A percentile compares a stretch with the other conserved stretches of the same genome.
phyloP scores from a whole-genome alignment of 495 filamentous ascomycete genomes.

The Penicillium arizonense region DNA sequence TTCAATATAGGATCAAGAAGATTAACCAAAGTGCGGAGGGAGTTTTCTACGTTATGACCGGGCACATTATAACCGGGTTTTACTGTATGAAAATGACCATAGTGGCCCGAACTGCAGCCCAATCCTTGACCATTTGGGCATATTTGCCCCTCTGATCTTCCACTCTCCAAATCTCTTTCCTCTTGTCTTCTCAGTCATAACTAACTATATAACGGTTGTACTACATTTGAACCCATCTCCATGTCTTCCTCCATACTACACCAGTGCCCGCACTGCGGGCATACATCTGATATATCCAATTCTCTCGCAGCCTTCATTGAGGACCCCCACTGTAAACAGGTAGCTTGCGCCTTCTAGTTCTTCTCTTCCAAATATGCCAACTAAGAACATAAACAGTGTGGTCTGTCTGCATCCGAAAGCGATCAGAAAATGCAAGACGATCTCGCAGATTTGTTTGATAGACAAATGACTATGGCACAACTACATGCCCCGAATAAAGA shows the following conservation, averaged over 20 bases:
- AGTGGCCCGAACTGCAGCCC: conserved; percentile 6
- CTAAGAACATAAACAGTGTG: conserved; percentile 29
- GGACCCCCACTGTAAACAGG: conserved; percentile 37
- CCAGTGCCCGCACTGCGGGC: conserved; percentile 37
- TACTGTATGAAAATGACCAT: neutral
- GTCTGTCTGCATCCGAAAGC: conserved; percentile 38
- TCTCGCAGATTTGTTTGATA: conserved; percentile 64
- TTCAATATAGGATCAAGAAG: too few species aligned
- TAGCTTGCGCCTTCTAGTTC: conserved; percentile 15
- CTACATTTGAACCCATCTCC: neutral
- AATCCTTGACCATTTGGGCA: conserved; percentile 5
- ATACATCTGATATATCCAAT: conserved; percentile 33
- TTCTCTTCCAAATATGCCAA: conserved; percentile 7
- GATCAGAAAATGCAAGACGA: conserved; percentile 60
- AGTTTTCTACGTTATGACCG: neutral
- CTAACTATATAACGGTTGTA: neutral
- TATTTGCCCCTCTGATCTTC: conserved; percentile 3
- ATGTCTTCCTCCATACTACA: conserved; percentile 39
- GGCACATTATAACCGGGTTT: neutral
- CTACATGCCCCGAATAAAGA: conserved; percentile 7
- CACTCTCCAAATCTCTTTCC: neutral
- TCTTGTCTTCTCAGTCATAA: neutral
- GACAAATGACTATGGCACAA: conserved; percentile 50
- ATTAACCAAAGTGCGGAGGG: too few species aligned
- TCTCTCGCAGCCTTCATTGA: conserved; percentile 31